Conservation (phyloP, 257 asterid species). For the Jaltomata sinuosa region DNA sequence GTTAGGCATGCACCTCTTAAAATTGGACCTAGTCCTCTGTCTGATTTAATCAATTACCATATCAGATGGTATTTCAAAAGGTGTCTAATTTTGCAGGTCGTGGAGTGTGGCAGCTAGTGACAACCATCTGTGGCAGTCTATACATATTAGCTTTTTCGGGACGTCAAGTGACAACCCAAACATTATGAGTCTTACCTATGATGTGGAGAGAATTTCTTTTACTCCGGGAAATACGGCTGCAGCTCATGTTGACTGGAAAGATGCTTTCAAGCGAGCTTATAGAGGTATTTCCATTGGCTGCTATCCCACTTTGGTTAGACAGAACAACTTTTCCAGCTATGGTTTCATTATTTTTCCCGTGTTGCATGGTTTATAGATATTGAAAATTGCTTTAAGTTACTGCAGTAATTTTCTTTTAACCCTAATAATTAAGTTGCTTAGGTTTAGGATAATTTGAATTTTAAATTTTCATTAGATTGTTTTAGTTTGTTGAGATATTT, state of each 20-base stretch:
- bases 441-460: too few relatives aligned
- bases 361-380: background rate
- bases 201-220: background rate
- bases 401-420: too few relatives aligned
- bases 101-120: slow-evolving; percentile 73
- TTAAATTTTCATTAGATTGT: too few relatives aligned
- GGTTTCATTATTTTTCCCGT: background rate
- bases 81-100: slow-evolving; percentile 29
- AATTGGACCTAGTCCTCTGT: background rate
- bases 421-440: too few relatives aligned
- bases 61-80: background rate
- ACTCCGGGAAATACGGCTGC: background rate
- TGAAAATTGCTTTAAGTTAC: too few relatives aligned
- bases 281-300: slow-evolving; percentile 25
- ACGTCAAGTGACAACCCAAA: slow-evolving; percentile 2
- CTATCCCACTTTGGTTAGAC: background rate
- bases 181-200: background rate
- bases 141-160: slow-evolving; percentile 34
- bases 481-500: too few relatives aligned
- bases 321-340: background rate
- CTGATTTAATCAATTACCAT: background rate
- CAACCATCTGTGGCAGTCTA: slow-evolving; percentile 52
- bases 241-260: slow-evolving; percentile 31
- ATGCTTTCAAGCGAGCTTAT: slow-evolving; percentile 32
- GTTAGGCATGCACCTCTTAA: background rate